Evolutionary conservation across 2,329 filamentous ascomycete species (phyloP), one percentile per base, ranked within the genome.

Genomic region (Pseudocercospora pini-densiflorae): DNA sequence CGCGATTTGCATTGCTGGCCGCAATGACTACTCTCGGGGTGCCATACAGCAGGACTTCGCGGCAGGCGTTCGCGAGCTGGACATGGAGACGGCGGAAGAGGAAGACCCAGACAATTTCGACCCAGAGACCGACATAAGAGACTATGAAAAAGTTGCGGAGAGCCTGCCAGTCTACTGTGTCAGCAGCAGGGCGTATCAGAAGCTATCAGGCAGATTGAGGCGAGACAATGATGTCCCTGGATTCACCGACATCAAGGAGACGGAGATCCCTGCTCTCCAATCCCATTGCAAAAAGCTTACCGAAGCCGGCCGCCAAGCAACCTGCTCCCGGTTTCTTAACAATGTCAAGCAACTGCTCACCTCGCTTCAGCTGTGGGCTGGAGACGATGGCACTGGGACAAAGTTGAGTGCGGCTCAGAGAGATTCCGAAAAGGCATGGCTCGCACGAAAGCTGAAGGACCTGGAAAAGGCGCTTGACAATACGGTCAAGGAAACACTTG

Each of bases 141-240:
- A 90, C 70, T 90, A 90, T 61, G 82, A 86, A 0, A 76, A 86
- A 51, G 81, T 90, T 7, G 87, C 86, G 0, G 75, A 75, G 8
- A 81, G 79, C 0, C 79, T 91, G 0, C 85, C 87, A 0, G 88
- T 91, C 1, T 91, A 90, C 72, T 90, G 88, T 67, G 86, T 90
- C 16, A 88, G 86, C 64, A 86, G 85, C 55, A 80, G 85, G 53
- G 88, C 85, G 0, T 91, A 89, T 62, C 88, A 91, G 70, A 87
- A 88, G 70, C 76, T 90, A n/a, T 79, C 81, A 45, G 86, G 85
- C 1, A 81, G 85, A 3, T 73, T 89, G 8, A 74, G 79, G 61
- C 84, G 85, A 51, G 88, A 90, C 61, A 77, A 79, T 1, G 70
- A 78, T 10, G 80, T 87, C 1, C 77, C 81, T 12, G 87, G 88